Percentiles rank a stretch among this genome's conserved stretches.
Conservation (phyloP, 495 filamentous ascomycete species). For the Penicillium maclennaniae region DNA sequence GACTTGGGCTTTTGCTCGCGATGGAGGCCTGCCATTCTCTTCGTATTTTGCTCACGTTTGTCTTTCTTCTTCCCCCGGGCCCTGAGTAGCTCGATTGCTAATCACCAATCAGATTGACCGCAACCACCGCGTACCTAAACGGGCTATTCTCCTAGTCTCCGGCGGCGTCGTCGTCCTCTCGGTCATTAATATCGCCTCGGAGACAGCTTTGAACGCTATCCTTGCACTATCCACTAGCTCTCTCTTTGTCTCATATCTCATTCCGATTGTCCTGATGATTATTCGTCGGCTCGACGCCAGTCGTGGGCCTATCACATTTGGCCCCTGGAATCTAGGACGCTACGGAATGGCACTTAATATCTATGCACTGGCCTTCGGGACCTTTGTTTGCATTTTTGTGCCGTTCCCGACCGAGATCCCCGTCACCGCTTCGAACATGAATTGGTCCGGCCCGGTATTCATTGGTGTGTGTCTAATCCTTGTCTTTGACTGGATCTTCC, state of each 20-base stretch:
- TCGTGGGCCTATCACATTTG: conserved; percentile 19
- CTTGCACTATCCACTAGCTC: conserved; percentile 44
- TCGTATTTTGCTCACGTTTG: conserved; percentile 41
- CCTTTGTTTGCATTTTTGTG: conserved; percentile 37
- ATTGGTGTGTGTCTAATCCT: conserved; percentile 30
- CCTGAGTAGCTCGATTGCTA: not conserved
- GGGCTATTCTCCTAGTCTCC: conserved; percentile 37
- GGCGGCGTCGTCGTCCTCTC: conserved; percentile 37
- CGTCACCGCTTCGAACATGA: conserved; percentile 35
- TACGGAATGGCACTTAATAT: conserved; percentile 37
- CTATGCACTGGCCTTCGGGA: conserved; percentile 28
- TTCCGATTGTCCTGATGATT: conserved; percentile 42
- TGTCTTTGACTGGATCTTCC: conserved; percentile 32
- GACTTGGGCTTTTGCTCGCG: conserved; percentile 56
- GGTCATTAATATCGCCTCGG: conserved; percentile 47
- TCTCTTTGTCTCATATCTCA: conserved; percentile 47
- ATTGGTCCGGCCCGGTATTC: conserved; percentile 37
- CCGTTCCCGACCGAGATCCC: conserved; percentile 38
- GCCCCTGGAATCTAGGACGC: conserved; percentile 27
- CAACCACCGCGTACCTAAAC: conserved; percentile 15
- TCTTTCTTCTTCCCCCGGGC: conserved; percentile 28
- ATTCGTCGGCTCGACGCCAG: conserved; percentile 17
- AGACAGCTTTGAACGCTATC: conserved; percentile 45
- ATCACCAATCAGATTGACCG: conserved; percentile 11
- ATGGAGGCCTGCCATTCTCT: conserved; percentile 48